Evolutionary conservation across 2,329 filamentous ascomycete species (phyloP), one percentile per base, ranked within the genome.

Genomic region (Fusarium begoniae): DNA sequence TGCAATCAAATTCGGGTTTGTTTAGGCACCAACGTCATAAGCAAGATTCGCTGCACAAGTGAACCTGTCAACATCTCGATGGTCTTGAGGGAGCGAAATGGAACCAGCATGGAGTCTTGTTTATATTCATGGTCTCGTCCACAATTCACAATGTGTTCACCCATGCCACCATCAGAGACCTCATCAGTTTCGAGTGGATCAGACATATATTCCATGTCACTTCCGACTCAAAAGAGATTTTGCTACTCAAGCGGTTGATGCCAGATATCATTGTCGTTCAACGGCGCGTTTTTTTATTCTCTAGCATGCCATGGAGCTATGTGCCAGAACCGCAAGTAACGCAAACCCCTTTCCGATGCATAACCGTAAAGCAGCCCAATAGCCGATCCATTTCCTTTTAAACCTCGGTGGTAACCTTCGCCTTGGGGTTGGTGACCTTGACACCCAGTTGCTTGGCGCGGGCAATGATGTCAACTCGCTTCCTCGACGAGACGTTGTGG

Each of bases 391-490:
- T 76, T 77, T 68, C 75, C 70, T 77, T 83, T 90, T 91, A 93
- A 83, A 92, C 89, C 92, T 99, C 96, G 81, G 95, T 98, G 82
- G 96, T 98, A 86, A 99, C 93, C 91, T 96, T 97, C 84, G 95
- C 96, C 94, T 98, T 98, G 88, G 94, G 87, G 91, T 99, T 99
- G 85, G 96, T 99, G 86, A 99, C 96, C 94, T 99, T 99, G 86
- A 99, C 96, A 84, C 95, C 94, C 84, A 99, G 89, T 88, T 97
- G 93, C 94, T 98, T 98, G 79, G 96, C 96, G 86, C 96, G 94
- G 84, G 94, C 90, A 83, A 99, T 92, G 88, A 99, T 99, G 83
- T 98, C 95, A 87, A 99, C 92, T 87, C 96, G 92, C 94, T 99
- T 99, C 88, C 96, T 91, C 84, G 96, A 97, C 75, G 96, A 99